These are phyloP conservation scores for Brasilioporus rufonigricans DNA, from an alignment of 768 basidiomycete species.

Conservation along the genomic window DNA sequence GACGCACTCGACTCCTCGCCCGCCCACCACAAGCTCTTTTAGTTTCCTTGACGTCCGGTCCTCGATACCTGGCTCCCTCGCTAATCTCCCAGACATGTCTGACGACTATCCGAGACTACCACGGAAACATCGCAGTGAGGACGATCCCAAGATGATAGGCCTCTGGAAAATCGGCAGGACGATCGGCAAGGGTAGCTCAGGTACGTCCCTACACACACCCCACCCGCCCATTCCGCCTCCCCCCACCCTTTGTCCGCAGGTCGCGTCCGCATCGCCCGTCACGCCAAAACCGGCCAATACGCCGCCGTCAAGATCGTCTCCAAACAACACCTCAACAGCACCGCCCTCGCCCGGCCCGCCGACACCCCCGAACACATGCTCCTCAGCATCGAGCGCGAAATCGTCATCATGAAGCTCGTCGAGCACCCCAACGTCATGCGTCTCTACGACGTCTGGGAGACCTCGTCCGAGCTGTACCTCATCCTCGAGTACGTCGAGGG, in stretches of 20 bases:
- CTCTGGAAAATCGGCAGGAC: conserved; percentile 82
- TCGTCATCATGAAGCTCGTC: conserved; percentile 96
- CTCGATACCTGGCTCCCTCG: conserved; percentile 2
- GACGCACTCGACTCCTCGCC: background rate
- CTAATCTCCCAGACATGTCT: conserved; percentile 23
- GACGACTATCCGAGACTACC: conserved; percentile 30
- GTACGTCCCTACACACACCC: conserved; percentile 36
- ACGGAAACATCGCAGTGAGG: conserved; percentile 28
- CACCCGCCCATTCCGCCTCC: background rate
- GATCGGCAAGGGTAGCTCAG: conserved; percentile 80
- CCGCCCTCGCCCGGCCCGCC: conserved; percentile 52
- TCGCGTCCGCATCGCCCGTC: conserved; percentile 85
- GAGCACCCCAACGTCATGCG: conserved; percentile 94
- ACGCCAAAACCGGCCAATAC: conserved; percentile 83
- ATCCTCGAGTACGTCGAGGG: conserved; percentile 94
- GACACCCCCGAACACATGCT: conserved; percentile 76
- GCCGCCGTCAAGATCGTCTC: conserved; percentile 95
- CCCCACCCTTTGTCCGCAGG: conserved; percentile 53
- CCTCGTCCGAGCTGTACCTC: conserved; percentile 81
- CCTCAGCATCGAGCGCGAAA: conserved; percentile 87
- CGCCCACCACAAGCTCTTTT: background rate
- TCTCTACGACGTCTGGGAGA: conserved; percentile 97
- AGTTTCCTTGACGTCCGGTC: background rate
- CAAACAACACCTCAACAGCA: conserved; percentile 64
- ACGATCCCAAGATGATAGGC: conserved; percentile 69